phyloP scores from a whole-genome alignment of 2,329 filamentous ascomycete genomes.

The Fusarium subglutinans region DNA sequence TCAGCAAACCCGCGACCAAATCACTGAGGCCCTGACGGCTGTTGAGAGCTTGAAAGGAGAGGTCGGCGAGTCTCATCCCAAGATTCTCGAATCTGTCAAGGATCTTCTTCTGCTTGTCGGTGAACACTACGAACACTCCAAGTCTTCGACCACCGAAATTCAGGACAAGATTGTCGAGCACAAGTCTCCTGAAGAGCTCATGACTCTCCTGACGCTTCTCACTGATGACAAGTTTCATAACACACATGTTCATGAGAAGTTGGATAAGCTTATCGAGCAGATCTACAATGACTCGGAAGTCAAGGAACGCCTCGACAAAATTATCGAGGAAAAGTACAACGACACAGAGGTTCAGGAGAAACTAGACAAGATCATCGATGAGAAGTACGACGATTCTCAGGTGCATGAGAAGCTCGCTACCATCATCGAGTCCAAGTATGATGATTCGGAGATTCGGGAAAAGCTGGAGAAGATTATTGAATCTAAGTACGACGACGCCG shows the following conservation, averaged over 20 bases:
- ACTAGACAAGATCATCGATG: conserved; percentile 15
- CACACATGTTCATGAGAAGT: conserved; percentile 45
- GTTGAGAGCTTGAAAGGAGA: conserved; percentile 82
- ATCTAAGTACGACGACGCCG: conserved; percentile 68
- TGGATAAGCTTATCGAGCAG: conserved; percentile 41
- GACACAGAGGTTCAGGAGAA: conserved; percentile 16
- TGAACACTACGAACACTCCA: conserved; percentile 89
- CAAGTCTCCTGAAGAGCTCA: conserved; percentile 66
- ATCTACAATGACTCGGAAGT: conserved; percentile 42
- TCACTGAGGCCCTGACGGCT: conserved; percentile 76
- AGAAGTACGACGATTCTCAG: conserved; percentile 65
- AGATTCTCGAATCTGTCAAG: conserved; percentile 85
- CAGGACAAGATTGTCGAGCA: conserved; percentile 70
- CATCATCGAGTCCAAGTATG: conserved; percentile 47
- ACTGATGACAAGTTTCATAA: conserved; percentile 60
- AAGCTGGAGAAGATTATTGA: conserved; percentile 44
- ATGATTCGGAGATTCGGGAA: conserved; percentile 43
- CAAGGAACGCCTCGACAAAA: conserved; percentile 42
- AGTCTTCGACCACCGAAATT: conserved; percentile 67
- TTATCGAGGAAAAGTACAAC: conserved; percentile 20
- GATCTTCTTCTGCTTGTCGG: conserved; percentile 85
- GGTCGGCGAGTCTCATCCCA: conserved; percentile 84
- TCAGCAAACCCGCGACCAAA: conserved; percentile 81
- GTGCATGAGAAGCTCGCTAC: conserved; percentile 62
- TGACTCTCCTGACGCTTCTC: conserved; percentile 57